Base-by-base conservation (phyloP, 495 filamentous ascomycete species). In the Podospora conica region DNA sequence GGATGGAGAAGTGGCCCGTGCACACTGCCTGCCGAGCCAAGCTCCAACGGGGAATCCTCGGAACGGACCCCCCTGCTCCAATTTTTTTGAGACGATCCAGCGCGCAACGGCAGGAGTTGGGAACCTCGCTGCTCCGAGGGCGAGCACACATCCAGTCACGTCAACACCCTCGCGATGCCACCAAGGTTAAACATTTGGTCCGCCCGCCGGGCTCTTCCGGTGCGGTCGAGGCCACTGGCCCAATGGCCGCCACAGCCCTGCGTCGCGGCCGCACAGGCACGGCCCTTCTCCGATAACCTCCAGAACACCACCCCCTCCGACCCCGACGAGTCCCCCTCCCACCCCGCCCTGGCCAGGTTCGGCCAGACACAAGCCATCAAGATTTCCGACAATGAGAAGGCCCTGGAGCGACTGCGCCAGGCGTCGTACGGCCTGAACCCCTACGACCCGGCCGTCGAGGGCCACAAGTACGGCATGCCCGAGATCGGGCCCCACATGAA, bases 401-500 rank as follows among this genome's bases (percentile, higher is more conserved):
- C 79, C 12, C 62, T 82, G 18, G 66, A 60, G 12, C 73, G 77
- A 29, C 73, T 82, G 55, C 66, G 75, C 40, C 66, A 73, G 69
- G 68, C 73, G 25, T 64, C 74, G 22, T 76, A 77, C 53, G 75
- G 75, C 20, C 54, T 77, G 7, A 65, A 71, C 53, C 65, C 74
- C 20, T 69, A 66, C 40, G 71, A 77, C 69, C 55, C 68, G 11
- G 12, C 61, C 6, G 53, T 69, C 56, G 79, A 80, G 22, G 92
- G 91, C 23, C 80, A 91, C 70, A 95, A 92, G 70, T 97, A 89
- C 74, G 83, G 82, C 4, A 77, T 90, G 66, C 94, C 94, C 9
- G 74, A 79, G 21, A 74, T 92, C 21, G 80, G 87, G 21, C 82
- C 83, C 27, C 79, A 85, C 11, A 74, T 83, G 64, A 83, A 92